Evolutionary conservation across 257 asterid genomes (phyloP).

Genomic region (Lantana camara): DNA sequence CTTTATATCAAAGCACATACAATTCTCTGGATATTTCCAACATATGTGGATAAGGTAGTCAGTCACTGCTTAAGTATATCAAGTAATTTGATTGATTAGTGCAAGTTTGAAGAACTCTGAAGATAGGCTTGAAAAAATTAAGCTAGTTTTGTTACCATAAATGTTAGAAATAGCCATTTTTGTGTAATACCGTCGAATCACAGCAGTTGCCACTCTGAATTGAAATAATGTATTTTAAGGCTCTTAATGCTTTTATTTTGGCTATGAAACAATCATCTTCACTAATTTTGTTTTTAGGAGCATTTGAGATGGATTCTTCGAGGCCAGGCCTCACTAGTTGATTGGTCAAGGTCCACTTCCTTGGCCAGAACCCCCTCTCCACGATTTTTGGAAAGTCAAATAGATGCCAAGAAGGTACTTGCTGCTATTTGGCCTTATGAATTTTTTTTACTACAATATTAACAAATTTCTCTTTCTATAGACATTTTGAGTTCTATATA

Average conservation of each 20-base stretch:
- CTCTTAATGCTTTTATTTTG: constrained; percentile 22
- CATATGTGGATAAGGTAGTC: constrained; percentile 10
- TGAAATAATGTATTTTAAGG: constrained; percentile 18
- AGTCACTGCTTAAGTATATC: constrained; percentile 3
- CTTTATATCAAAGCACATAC: background rate
- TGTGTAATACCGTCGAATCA: constrained; percentile 11
- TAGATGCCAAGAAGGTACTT: constrained; percentile 95
- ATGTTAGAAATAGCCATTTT: constrained; percentile 13
- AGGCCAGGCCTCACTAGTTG: constrained; percentile 93
- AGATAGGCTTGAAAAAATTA: constrained; percentile 3
- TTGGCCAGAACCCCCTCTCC: constrained; percentile 96
- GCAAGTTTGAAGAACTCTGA: background rate
- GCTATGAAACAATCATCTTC: constrained; percentile 22
- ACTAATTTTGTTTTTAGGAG: constrained; percentile 55
- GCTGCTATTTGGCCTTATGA: constrained; percentile 22
- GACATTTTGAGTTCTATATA: constrained; percentile 10
- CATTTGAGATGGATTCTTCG: constrained; percentile 95
- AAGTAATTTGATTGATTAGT: constrained; percentile 8
- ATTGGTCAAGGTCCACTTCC: constrained; percentile 95
- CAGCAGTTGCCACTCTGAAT: constrained; percentile 15
- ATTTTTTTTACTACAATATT: background rate
- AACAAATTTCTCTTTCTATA: background rate
- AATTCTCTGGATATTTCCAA: constrained; percentile 5
- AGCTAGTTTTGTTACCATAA: constrained; percentile 1
- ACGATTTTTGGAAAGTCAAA: constrained; percentile 95